Evolutionary conservation across 768 basidiomycete genomes (phyloP).

Genomic region (Pulveroboletus ravenelii): DNA sequence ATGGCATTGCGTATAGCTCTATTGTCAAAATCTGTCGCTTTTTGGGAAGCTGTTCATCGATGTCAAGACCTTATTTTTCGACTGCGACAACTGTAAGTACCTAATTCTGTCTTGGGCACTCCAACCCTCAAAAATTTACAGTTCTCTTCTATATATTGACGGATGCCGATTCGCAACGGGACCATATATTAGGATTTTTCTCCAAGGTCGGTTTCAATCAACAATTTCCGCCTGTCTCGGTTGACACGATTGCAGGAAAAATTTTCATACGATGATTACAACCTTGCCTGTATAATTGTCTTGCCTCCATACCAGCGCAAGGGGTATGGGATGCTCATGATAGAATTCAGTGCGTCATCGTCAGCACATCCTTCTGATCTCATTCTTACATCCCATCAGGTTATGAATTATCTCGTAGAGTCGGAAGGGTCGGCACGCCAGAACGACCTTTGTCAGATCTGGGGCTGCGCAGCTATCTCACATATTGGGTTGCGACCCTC

Average conservation of each 20-base stretch:
- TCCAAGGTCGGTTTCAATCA: constrained; percentile 44
- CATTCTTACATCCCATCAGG: constrained; percentile 42
- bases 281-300: constrained; percentile 93
- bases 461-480: constrained; percentile 84
- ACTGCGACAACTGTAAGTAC: constrained; percentile 74
- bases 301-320: constrained; percentile 89
- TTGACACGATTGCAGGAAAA: constrained; percentile 61
- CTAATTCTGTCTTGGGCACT: background rate
- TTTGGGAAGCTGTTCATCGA: constrained; percentile 99
- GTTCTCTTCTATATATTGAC: constrained; percentile 93
- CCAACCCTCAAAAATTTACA: background rate
- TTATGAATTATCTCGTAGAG: constrained; percentile 83
- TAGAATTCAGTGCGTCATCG: constrained; percentile 86
- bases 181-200: constrained; percentile 75
- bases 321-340: constrained; percentile 92
- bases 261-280: constrained; percentile 93
- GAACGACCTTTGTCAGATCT: constrained; percentile 94
- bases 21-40: constrained; percentile 92
- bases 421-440: constrained; percentile 81
- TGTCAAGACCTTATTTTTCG: constrained; percentile 92
- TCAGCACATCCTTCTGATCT: background rate
- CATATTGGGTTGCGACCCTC: constrained; percentile 81
- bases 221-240: background rate
- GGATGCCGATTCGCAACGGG: constrained; percentile 70
- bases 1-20: constrained; percentile 59